A percentile compares a stretch with the other conserved stretches of the same genome.
phyloP scores from a whole-genome alignment of 306 rosid species.

The Erythrophleum fordii region DNA sequence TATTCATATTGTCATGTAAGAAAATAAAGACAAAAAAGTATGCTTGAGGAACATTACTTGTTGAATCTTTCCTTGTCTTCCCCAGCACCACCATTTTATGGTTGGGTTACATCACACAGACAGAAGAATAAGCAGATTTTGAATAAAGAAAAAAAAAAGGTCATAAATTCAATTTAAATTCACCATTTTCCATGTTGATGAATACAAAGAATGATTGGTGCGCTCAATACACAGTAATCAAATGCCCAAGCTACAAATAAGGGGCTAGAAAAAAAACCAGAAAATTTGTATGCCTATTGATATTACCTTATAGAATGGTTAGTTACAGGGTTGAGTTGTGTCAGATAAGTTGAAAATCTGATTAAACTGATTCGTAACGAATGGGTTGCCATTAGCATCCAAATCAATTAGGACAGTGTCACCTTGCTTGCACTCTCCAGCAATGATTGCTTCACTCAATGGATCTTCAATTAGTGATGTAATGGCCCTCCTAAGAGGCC shows the following conservation, averaged over 20 bases:
- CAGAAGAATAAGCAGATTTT: background rate
- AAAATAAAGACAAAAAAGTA: too few relatives aligned
- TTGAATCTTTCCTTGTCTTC: too few relatives aligned
- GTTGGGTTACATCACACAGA: too few relatives aligned
- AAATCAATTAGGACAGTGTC: constrained; percentile 73
- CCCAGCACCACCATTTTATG: too few relatives aligned
- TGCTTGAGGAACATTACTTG: too few relatives aligned
- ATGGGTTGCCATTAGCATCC: constrained; percentile 72
- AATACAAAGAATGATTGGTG: constrained; percentile 14
- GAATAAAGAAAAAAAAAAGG: background rate
- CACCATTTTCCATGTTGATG: background rate
- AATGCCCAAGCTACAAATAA: constrained; percentile 33
- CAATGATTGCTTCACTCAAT: constrained; percentile 72
- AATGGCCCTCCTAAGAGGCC: constrained; percentile 79
- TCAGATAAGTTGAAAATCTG: constrained; percentile 58
- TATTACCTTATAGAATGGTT: constrained; percentile 26
- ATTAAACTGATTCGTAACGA: constrained; percentile 57
- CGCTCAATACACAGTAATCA: constrained; percentile 26
- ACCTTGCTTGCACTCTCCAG: constrained; percentile 66
- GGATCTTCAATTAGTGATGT: constrained; percentile 72
- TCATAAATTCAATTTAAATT: background rate
- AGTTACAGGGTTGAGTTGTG: constrained; percentile 35
- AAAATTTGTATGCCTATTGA: constrained; percentile 33
- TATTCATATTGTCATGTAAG: too few relatives aligned
- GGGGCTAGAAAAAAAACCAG: constrained; percentile 32